A percentile compares a stretch with the other conserved stretches of the same genome.
These are phyloP conservation scores for Neoarthrinium moseri DNA, from an alignment of 2,329 filamentous ascomycete genomes.

Conservation along the genomic window DNA sequence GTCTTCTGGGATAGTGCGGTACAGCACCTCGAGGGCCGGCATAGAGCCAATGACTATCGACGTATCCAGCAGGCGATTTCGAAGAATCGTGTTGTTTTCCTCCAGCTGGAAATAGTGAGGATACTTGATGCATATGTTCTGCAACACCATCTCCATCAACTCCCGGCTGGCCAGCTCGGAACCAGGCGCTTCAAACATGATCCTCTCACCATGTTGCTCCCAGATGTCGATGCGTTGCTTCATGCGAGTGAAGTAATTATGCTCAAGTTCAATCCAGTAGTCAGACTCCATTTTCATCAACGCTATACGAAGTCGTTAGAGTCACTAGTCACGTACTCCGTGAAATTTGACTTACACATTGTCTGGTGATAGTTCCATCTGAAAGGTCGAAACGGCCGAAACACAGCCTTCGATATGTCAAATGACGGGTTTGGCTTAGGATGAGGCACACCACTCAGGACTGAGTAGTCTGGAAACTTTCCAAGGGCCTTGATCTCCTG, in stretches of 20 bases:
- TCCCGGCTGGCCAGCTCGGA: conserved; percentile 80
- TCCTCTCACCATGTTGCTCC: conserved; percentile 57
- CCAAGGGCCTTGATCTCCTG: conserved; percentile 69
- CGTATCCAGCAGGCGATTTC: conserved; percentile 67
- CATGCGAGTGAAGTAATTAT: conserved; percentile 66
- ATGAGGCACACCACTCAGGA: conserved; percentile 70
- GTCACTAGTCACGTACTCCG: not conserved
- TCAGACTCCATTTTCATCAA: conserved; percentile 75
- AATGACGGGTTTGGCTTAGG: conserved; percentile 65
- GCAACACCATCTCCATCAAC: conserved; percentile 81
- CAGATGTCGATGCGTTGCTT: conserved; percentile 67
- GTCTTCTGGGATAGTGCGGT: conserved; percentile 81
- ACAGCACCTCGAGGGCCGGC: conserved; percentile 66
- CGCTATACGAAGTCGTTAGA: conserved; percentile 44
- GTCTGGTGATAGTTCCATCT: conserved; percentile 87
- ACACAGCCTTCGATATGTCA: conserved; percentile 63
- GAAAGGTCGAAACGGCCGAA: conserved; percentile 78
- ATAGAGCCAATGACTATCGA: conserved; percentile 58
- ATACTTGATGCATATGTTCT: conserved; percentile 77
- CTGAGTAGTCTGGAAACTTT: conserved; percentile 76
- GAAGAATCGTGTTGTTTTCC: conserved; percentile 52
- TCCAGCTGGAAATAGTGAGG: conserved; percentile 70
- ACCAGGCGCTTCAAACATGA: conserved; percentile 70
- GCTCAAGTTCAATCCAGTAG: conserved; percentile 89
- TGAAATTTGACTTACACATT: conserved; percentile 65